These are phyloP conservation scores for Clavariopsis aquatica DNA, from an alignment of 495 filamentous ascomycete genomes.

Conservation along the genomic window DNA sequence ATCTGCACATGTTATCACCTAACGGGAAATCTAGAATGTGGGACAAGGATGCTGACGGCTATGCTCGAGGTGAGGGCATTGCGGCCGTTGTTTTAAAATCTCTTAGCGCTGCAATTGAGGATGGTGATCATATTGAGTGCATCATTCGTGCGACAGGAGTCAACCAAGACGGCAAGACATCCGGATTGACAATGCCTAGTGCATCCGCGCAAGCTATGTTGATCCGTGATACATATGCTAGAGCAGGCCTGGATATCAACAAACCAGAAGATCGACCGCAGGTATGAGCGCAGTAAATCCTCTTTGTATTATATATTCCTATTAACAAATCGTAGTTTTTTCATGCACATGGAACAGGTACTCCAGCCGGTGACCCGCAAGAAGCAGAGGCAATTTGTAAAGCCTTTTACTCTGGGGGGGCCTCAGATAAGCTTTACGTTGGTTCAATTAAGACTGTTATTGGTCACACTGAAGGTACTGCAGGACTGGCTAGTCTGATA, in stretches of 20 bases:
- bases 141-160: slow-evolving; percentile 23
- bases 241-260: not conserved
- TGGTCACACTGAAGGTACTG: slow-evolving; percentile 44
- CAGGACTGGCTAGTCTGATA: slow-evolving; percentile 40
- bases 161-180: slow-evolving; percentile 17
- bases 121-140: slow-evolving; percentile 25
- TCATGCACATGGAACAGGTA: slow-evolving; percentile 27
- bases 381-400: slow-evolving; percentile 41
- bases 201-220: slow-evolving; percentile 20
- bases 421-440: slow-evolving; percentile 41
- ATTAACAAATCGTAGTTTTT: no score
- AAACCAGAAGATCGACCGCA: not conserved
- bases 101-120: slow-evolving; percentile 11
- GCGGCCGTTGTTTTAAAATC: slow-evolving; percentile 48
- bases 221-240: slow-evolving; percentile 20
- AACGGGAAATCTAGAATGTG: slow-evolving; percentile 42
- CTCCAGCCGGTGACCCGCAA: slow-evolving; percentile 44
- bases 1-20: slow-evolving; percentile 28
- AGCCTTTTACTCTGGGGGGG: slow-evolving; percentile 38
- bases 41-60: slow-evolving; percentile 51
- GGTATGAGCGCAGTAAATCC: no score
- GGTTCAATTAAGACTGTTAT: slow-evolving; percentile 43
- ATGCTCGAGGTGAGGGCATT: slow-evolving; percentile 52
- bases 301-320: no score
- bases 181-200: slow-evolving; percentile 29